Base-by-base conservation (phyloP, 257 asterid species). In the Penstemon barbatus region DNA sequence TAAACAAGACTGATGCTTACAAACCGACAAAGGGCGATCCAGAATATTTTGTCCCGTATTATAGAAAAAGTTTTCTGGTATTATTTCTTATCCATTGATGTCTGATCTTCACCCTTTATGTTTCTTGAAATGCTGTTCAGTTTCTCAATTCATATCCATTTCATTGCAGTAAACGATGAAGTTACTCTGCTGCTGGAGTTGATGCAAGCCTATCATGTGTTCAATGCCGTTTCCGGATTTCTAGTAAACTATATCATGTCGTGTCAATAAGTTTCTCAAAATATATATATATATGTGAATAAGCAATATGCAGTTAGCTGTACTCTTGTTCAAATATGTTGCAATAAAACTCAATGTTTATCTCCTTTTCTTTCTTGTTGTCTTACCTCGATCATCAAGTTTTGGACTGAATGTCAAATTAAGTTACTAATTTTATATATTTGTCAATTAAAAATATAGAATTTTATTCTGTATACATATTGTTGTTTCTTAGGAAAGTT, bases 1-100 rank as follows among this genome's bases (percentile, higher is more conserved):
- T 84, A 43, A 84, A 81, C 76, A 79, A 79, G 69, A 65, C 78
- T 36, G 89, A 81, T 54, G 84, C 86, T 45, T 81, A 81, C 78
- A 81, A 76, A 79, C 61, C 71, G 66, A 81, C 89, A 5, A 84
- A 74, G 66, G 13, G 65, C 41, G 81, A 81, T 52, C 83, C 84
- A 2, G 65, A 49, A 43, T 5, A n/a, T 6, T 6, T 77, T 9
- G 72, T 82, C 43, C 6, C 64, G 15, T 0, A 2, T 0, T 72
- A 69, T 25, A 74, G 70, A 56, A 48, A 3, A 60, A 72, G 70
- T 12, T 77, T 12, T 56, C 4, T 69, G 87, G 85, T 77, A 78
- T 6, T 36, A 42, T 44, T 13, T 75, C 19, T 25, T 58, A 18
- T 25, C 46, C 33, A 33, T 60, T 45, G 8, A 12, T 57, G 15